A percentile compares a stretch with the other conserved stretches of the same genome.
phyloP scores from a whole-genome alignment of 345 rosid genomes.

The Sonneratia caseolaris region DNA sequence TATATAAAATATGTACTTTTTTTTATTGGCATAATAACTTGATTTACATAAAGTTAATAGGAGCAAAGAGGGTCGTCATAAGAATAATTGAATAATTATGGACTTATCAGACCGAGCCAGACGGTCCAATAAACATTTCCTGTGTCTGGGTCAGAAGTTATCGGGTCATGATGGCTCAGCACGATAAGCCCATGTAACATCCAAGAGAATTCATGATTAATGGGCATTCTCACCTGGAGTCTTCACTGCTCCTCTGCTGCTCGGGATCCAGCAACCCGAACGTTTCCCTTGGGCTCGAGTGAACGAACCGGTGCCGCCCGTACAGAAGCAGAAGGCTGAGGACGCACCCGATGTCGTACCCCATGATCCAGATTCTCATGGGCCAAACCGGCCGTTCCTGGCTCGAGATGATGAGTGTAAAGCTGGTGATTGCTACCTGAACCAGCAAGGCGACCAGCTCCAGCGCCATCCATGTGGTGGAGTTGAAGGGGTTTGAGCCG shows the following conservation, averaged over 20 bases:
- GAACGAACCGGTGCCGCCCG: conserved; percentile 57
- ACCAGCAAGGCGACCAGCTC: conserved; percentile 64
- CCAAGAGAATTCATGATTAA: too few species aligned
- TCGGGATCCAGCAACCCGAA: conserved; percentile 49
- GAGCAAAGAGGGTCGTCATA: too few species aligned
- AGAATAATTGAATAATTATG: too few species aligned
- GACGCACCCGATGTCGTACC: conserved; percentile 72
- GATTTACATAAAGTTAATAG: too few species aligned
- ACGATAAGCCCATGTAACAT: too few species aligned
- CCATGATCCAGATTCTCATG: conserved; percentile 76
- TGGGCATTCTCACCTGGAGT: conserved; percentile 45
- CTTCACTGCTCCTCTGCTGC: conserved; percentile 68
- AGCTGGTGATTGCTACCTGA: conserved; percentile 52
- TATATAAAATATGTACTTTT: too few species aligned
- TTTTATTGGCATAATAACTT: too few species aligned
- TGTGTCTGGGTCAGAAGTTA: too few species aligned
- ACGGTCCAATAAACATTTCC: too few species aligned
- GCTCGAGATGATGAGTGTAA: conserved; percentile 59
- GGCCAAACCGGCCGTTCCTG: conserved; percentile 88
- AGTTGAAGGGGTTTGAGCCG: conserved; percentile 88
- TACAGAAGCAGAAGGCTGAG: conserved; percentile 62
- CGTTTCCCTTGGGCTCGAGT: conserved; percentile 33
- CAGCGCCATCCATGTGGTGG: conserved; percentile 75
- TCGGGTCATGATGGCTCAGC: too few species aligned
- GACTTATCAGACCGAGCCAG: too few species aligned